A percentile compares a stretch with the other conserved stretches of the same genome.
Conservation (phyloP, 1,139 yeast species). For the Candida gigantensis region DNA sequence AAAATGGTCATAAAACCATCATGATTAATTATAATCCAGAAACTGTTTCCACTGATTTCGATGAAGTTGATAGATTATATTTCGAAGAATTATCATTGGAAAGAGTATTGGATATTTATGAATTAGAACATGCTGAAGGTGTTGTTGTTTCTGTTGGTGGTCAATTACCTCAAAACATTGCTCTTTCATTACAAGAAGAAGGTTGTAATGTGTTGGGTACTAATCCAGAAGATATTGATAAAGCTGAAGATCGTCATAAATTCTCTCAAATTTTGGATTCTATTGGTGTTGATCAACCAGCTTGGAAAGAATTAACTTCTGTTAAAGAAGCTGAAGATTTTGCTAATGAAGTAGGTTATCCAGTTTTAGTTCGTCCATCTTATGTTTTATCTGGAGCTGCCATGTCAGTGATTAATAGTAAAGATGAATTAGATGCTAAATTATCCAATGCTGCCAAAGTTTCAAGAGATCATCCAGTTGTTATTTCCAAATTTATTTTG, state of each 20-base stretch:
- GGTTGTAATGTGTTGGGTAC: constrained; percentile 94
- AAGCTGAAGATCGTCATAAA: constrained; percentile 98
- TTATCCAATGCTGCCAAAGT: constrained; percentile 87
- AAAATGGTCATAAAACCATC: constrained; percentile 82
- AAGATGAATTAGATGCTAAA: constrained; percentile 76
- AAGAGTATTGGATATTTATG: constrained; percentile 96
- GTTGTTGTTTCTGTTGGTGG: constrained; percentile 98
- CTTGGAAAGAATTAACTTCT: constrained; percentile 94
- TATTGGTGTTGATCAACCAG: constrained; percentile 92
- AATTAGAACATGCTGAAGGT: constrained; percentile 84
- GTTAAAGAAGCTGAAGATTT: constrained; percentile 81
- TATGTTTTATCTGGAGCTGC: constrained; percentile 98
- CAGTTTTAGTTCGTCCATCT: constrained; percentile 96
- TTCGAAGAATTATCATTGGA: constrained; percentile 94
- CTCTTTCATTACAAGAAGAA: constrained; percentile 75
- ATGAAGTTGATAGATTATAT: constrained; percentile 95
- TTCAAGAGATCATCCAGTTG: constrained; percentile 95
- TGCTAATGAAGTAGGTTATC: constrained; percentile 87
- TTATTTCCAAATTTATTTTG: constrained; percentile 90
- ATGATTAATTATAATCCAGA: constrained; percentile 99
- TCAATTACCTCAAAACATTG: constrained; percentile 96
- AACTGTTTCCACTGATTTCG: constrained; percentile 97
- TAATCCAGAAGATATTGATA: constrained; percentile 90
- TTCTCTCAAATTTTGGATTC: constrained; percentile 92
- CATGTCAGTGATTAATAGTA: constrained; percentile 85